phyloP scores from a whole-genome alignment of 2,329 filamentous ascomycete species.

The Curvularia lunata region DNA sequence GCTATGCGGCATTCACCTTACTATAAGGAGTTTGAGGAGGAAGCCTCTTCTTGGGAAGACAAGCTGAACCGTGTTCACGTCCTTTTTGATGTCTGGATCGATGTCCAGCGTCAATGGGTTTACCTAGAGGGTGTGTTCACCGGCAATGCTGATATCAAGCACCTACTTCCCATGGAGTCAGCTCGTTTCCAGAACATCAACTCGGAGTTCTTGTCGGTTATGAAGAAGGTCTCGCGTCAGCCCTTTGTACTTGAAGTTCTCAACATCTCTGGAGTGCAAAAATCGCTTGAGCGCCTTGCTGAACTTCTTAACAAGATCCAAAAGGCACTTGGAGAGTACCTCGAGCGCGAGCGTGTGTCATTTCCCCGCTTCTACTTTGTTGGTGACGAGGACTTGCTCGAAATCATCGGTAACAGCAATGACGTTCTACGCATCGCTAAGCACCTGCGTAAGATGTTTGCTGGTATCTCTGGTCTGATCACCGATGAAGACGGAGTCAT shows the following conservation, averaged over 20 bases:
- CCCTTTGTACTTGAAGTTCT: constrained; percentile 95
- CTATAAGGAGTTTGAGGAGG: constrained; percentile 99
- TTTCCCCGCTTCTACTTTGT: constrained; percentile 99
- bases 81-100: constrained; percentile 99
- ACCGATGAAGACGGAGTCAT: constrained; percentile 93
- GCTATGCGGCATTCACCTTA: constrained; percentile 99
- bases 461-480: constrained; percentile 85
- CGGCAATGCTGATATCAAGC: constrained; percentile 98
- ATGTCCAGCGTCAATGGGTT: constrained; percentile 99
- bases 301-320: constrained; percentile 99
- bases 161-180: constrained; percentile 93
- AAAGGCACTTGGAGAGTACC: constrained; percentile 96
- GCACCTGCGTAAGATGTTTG: constrained; percentile 99
- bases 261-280: constrained; percentile 93
- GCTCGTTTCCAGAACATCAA: constrained; percentile 99
- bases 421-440: constrained; percentile 96
- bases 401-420: constrained; percentile 99
- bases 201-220: constrained; percentile 96
- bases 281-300: constrained; percentile 92
- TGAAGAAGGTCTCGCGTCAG: constrained; percentile 99
- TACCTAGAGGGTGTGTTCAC: constrained; percentile 99
- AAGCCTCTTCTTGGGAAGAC: constrained; percentile 96
- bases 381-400: constrained; percentile 94
- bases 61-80: constrained; percentile 97
- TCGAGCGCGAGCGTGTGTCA: constrained; percentile 95